Base-by-base conservation (phyloP, 164 flowering plant species). In the Chloranthus sessilifolius region DNA sequence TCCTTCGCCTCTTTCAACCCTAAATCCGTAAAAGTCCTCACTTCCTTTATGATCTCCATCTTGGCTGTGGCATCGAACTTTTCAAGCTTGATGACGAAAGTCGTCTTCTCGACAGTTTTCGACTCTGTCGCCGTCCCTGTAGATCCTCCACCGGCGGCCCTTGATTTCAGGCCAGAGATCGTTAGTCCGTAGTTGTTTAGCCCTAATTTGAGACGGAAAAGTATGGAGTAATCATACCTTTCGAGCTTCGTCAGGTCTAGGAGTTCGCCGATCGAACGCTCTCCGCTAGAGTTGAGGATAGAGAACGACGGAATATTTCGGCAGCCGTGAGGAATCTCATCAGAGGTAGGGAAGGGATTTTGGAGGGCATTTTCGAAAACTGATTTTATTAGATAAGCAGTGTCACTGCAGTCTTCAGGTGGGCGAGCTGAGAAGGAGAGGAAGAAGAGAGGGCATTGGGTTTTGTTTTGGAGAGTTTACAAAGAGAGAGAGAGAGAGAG, bases 1-100 rank as follows among this genome's bases (percentile, higher is more conserved):
- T 83, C 90, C 53, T 83, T 80, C 3, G 90, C 86, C 50, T 83
- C 90, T 56, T 83, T 83, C 59, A 83, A 42, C n/a, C 90, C 90
- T 65, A 80, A 60, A 57, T 78, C 76, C 9, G 85, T 80, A 48
- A 80, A 82, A 22, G 75, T 28, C 71, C 83, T 78, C 8, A 80
- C 90, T 28, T 80, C 89, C 64, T 82, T 79, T 2, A 80, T 79
- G 8, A 82, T 65, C 80, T 82, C 80, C 42, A 82, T 71, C 71
- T 80, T 82, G 17, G 85, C 71, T 3, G 77, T 73, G 11, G 80
- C 73, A 19, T 77, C 85, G 61, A 74, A 80, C 49, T 73, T 76
- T 74, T 83, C 91, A 6, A 83, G 68, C 74, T 76, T 83, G 9
- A 80, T 53, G 34, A 80, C 87, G 48, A 78, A 83, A 0, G 65